Evolutionary conservation across 768 basidiomycete species (phyloP).

Genomic region (Mycena belliarum): DNA sequence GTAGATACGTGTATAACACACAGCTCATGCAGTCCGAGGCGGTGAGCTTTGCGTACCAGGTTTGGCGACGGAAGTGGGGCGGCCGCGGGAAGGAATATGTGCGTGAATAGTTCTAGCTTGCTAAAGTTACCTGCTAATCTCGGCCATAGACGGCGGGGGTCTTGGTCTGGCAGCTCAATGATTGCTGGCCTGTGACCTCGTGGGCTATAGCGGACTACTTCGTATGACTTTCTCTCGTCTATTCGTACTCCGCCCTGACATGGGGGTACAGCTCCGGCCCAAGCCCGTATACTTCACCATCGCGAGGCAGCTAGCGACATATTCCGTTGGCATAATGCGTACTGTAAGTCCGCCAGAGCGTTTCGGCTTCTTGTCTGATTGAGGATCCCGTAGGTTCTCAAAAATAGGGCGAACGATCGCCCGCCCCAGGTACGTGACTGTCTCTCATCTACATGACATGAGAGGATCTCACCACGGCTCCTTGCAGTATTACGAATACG

Average conservation of each 20-base stretch:
- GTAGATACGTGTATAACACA: conserved; percentile 82
- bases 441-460: not conserved
- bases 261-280: conserved; percentile 49
- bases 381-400: conserved; percentile 40
- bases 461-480: not conserved
- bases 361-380: conserved; percentile 26
- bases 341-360: conserved; percentile 30
- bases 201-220: conserved; percentile 93
- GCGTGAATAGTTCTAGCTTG: conserved; percentile 11
- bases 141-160: conserved; percentile 65
- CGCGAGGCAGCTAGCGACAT: conserved; percentile 66
- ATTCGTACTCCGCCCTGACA: not conserved
- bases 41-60: conserved; percentile 74
- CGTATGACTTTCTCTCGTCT: conserved; percentile 36
- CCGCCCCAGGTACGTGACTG: conserved; percentile 40
- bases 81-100: conserved; percentile 75
- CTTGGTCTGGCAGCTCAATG: conserved; percentile 88
- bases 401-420: conserved; percentile 61
- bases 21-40: conserved; percentile 91
- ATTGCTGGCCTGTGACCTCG: conserved; percentile 87
- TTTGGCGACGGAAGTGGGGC: conserved; percentile 84
- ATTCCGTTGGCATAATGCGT: conserved; percentile 49
- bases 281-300: conserved; percentile 86
- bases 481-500: conserved; percentile 54
- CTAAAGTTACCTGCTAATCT: not conserved